phyloP scores from a whole-genome alignment of 345 rosid species.

The Citrus hindsii region DNA sequence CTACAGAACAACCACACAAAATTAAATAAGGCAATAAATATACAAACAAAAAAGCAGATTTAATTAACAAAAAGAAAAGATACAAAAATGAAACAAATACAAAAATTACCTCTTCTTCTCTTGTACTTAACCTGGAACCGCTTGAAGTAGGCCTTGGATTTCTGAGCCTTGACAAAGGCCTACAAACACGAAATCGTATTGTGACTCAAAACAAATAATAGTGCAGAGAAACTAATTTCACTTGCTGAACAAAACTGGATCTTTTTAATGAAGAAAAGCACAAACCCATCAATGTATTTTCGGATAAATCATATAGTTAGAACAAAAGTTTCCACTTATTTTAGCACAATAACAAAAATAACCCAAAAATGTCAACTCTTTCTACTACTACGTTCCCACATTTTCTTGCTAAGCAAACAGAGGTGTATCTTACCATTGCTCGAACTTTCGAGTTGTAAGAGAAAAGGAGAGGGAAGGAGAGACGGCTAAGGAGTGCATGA shows the following conservation, averaged over 20 bases:
- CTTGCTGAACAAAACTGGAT: neutral
- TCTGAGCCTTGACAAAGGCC: conserved; percentile 66
- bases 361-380: neutral
- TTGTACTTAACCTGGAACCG: conserved; percentile 70
- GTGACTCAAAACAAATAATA: neutral
- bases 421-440: conserved; percentile 25
- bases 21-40: neutral
- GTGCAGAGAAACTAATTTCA: neutral
- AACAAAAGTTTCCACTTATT: neutral
- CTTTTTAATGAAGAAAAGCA: neutral
- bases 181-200: conserved; percentile 7
- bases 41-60: neutral
- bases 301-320: neutral
- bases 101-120: conserved; percentile 58
- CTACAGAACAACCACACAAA: conserved; percentile 24
- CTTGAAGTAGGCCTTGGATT: conserved; percentile 59
- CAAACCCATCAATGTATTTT: neutral
- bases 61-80: neutral
- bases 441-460: conserved; percentile 11
- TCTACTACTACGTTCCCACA: neutral
- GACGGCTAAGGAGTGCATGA: neutral
- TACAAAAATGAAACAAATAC: neutral
- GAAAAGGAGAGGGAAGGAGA: neutral
- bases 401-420: neutral
- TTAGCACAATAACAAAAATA: neutral